Conservation (phyloP, 2,329 filamentous ascomycete genomes). For the Colletotrichum chlorophyti region DNA sequence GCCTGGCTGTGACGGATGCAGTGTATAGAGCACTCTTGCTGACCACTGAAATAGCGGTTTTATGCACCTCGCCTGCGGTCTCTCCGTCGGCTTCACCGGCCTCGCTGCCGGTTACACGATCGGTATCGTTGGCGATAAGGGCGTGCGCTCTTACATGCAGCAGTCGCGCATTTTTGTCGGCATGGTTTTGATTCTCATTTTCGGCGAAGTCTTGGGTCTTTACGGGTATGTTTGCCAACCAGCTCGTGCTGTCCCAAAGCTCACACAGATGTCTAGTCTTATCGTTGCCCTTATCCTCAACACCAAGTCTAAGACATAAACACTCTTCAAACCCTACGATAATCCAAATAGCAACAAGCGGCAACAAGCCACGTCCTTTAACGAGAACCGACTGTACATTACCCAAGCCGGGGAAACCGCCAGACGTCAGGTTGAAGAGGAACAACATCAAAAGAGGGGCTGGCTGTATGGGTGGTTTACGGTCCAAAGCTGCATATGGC, state of each 20-base stretch:
- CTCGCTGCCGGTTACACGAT: constrained; percentile 96
- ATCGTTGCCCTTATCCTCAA: constrained; percentile 95
- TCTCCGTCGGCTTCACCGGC: constrained; percentile 91
- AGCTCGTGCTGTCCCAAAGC: neutral
- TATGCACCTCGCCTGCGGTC: constrained; percentile 89
- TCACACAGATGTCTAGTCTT: constrained; percentile 61
- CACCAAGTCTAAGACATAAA: constrained; percentile 76
- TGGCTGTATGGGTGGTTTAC: constrained; percentile 22
- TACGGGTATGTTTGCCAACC: constrained; percentile 76
- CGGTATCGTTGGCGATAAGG: constrained; percentile 92
- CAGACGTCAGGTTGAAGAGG: constrained; percentile 12
- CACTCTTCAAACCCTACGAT: neutral
- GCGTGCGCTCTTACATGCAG: constrained; percentile 94
- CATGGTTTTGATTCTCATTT: constrained; percentile 98
- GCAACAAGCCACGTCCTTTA: constrained; percentile 18
- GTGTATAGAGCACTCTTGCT: constrained; percentile 12
- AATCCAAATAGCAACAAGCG: constrained; percentile 1
- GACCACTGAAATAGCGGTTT: constrained; percentile 67
- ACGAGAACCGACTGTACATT: constrained; percentile 27
- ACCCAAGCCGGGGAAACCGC: constrained; percentile 19
- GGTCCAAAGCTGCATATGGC: constrained; percentile 39
- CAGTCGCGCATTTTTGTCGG: constrained; percentile 96
- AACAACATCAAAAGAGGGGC: constrained; percentile 26
- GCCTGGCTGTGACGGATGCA: neutral
- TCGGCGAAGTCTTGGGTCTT: constrained; percentile 94